These are phyloP conservation scores for Entomortierella chlamydospora DNA, from an alignment of 192 early-diverging fungal species.

Conservation along the genomic window DNA sequence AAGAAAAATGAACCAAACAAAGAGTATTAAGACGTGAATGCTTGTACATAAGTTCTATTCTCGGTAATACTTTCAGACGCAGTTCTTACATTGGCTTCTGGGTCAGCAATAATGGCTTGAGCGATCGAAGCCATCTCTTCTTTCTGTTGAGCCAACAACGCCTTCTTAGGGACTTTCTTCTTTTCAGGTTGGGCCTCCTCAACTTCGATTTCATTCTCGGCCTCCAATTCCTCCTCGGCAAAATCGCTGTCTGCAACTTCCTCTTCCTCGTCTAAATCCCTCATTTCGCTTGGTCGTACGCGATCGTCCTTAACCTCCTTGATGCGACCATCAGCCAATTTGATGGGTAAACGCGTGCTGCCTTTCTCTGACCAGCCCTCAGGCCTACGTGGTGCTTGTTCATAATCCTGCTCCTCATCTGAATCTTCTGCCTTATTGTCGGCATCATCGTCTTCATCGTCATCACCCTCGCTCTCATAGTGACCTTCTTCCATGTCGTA, in stretches of 20 bases:
- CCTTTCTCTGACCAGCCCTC: slow-evolving; percentile 68
- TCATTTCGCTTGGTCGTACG: slow-evolving; percentile 40
- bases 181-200: slow-evolving; percentile 45
- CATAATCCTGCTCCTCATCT: slow-evolving; percentile 76
- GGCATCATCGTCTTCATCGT: slow-evolving; percentile 27
- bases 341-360: slow-evolving; percentile 76
- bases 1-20: too few species aligned
- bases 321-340: slow-evolving; percentile 70
- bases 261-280: slow-evolving; percentile 24
- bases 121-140: slow-evolving; percentile 88
- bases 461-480: slow-evolving; percentile 51
- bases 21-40: not conserved
- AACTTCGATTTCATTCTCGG: slow-evolving; percentile 27
- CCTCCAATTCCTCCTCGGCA: slow-evolving; percentile 37
- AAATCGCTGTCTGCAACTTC: slow-evolving; percentile 42
- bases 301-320: slow-evolving; percentile 57
- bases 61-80: too few species aligned
- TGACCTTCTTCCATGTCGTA: slow-evolving; percentile 61
- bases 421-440: slow-evolving; percentile 37
- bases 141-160: slow-evolving; percentile 71
- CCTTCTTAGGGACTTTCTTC: slow-evolving; percentile 64
- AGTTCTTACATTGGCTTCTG: slow-evolving; percentile 74
- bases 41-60: too few species aligned
- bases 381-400: slow-evolving; percentile 65
- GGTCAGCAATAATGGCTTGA: slow-evolving; percentile 81